Conservation (phyloP, 805 yeast species). For the Tetrapisispora phaffii region DNA sequence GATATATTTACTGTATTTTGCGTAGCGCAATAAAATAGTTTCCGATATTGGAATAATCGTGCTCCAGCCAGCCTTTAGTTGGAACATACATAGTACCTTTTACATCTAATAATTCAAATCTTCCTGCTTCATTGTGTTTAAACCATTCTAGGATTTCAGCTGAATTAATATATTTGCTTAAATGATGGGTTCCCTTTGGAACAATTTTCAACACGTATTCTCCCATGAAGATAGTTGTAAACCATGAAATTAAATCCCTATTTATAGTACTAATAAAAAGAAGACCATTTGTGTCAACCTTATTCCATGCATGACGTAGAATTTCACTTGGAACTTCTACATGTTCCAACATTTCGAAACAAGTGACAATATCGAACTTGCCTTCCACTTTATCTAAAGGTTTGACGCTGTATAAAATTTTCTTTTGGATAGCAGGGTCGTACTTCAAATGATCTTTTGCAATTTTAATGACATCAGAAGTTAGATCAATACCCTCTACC, state of each 20-base stretch:
- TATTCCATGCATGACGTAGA: conserved; percentile 53
- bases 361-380: conserved; percentile 66
- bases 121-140: conserved; percentile 30
- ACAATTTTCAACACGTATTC: conserved; percentile 73
- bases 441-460: conserved; percentile 57
- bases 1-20: conserved; percentile 26
- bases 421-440: conserved; percentile 54
- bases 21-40: conserved; percentile 86
- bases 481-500: conserved; percentile 79
- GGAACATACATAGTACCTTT: conserved; percentile 83
- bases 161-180: conserved; percentile 74
- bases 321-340: conserved; percentile 77
- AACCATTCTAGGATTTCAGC: conserved; percentile 64
- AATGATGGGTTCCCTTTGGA: conserved; percentile 87
- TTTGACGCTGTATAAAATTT: conserved; percentile 48
- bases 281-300: conserved; percentile 64
- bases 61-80: conserved; percentile 73
- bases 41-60: conserved; percentile 51
- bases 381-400: conserved; percentile 51
- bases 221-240: conserved; percentile 86
- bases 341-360: conserved; percentile 93
- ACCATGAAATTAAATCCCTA: conserved; percentile 76
- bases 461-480: conserved; percentile 70
- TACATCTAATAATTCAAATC: conserved; percentile 51
- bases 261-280: conserved; percentile 86